A percentile compares a stretch with the other conserved stretches of the same genome.
phyloP scores from a whole-genome alignment of 148 eudicot species.

The Suaeda aralocaspica region DNA sequence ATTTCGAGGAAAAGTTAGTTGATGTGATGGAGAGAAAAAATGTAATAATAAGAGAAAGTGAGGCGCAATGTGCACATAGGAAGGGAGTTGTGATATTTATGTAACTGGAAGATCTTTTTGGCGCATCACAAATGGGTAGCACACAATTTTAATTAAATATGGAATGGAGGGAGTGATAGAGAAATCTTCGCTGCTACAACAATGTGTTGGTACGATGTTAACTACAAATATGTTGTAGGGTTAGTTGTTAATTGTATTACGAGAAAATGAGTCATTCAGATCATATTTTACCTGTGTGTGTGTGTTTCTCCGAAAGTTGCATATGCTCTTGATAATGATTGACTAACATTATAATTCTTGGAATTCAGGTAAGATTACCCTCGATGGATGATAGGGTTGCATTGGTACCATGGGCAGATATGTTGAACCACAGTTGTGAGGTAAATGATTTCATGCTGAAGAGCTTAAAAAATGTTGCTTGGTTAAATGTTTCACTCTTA shows the following conservation, averaged over 20 bases:
- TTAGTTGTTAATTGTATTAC: not conserved
- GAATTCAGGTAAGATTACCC: constrained; percentile 81
- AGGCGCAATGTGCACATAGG: no score
- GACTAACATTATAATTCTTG: not conserved
- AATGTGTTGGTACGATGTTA: not conserved
- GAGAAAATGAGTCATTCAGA: not conserved
- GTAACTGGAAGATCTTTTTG: no score
- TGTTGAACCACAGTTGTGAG: constrained; percentile 91
- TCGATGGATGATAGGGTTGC: constrained; percentile 92
- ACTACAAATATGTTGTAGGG: not conserved
- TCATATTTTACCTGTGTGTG: not conserved
- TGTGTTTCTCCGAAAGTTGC: not conserved
- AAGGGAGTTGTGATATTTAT: no score
- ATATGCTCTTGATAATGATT: not conserved
- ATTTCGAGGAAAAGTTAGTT: not conserved
- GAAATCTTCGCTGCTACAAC: not conserved
- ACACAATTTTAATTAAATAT: no score
- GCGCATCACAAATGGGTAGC: no score
- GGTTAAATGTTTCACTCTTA: not conserved
- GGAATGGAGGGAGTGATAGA: not conserved
- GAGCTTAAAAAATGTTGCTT: not conserved
- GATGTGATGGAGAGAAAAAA: not conserved
- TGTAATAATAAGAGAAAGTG: not conserved
- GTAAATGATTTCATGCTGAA: constrained; percentile 29
- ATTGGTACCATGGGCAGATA: constrained; percentile 99